Percentiles rank a stretch among this genome's conserved stretches.
phyloP scores from a whole-genome alignment of 2,329 filamentous ascomycete species.

The Monosporascus sp. region DNA sequence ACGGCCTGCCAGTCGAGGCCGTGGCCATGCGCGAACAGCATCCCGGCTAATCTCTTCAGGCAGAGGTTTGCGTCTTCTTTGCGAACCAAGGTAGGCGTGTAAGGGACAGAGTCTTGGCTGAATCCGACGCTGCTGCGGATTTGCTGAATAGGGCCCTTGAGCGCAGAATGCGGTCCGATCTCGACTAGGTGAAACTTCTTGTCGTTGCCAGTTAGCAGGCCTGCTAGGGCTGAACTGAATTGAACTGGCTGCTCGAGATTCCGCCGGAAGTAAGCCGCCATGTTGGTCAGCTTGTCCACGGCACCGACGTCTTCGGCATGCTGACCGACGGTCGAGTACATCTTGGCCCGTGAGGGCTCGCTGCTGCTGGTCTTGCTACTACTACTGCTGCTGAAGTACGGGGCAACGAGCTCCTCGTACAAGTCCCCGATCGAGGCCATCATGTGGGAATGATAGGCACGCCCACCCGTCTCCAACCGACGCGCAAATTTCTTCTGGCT shows the following conservation, averaged over 20 bases:
- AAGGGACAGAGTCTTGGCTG: background rate
- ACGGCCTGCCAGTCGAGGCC: constrained; percentile 1
- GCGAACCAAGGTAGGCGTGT: background rate
- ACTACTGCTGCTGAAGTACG: too few relatives aligned
- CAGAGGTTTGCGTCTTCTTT: background rate
- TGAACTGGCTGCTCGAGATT: constrained; percentile 11
- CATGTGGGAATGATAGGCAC: constrained; percentile 12
- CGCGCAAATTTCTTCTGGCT: background rate
- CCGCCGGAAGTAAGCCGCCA: constrained; percentile 7
- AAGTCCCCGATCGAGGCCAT: constrained; percentile 9
- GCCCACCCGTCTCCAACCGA: background rate
- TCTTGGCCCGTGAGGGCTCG: background rate
- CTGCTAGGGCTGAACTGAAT: constrained; percentile 2
- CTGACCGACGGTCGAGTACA: constrained; percentile 10
- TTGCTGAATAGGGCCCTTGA: constrained; percentile 29
- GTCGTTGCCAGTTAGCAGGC: background rate
- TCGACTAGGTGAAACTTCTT: constrained; percentile 6
- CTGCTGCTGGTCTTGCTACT: too few relatives aligned
- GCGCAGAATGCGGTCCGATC: constrained; percentile 20
- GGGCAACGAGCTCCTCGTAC: constrained; percentile 10
- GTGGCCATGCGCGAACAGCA: constrained; percentile 1
- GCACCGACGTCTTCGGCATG: background rate
- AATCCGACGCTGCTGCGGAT: constrained; percentile 13
- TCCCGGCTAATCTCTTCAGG: constrained; percentile 5
- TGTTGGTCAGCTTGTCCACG: background rate